Evolutionary conservation across 192 early-diverging fungal genomes (phyloP).

Genomic region (Entrophospora sp.): DNA sequence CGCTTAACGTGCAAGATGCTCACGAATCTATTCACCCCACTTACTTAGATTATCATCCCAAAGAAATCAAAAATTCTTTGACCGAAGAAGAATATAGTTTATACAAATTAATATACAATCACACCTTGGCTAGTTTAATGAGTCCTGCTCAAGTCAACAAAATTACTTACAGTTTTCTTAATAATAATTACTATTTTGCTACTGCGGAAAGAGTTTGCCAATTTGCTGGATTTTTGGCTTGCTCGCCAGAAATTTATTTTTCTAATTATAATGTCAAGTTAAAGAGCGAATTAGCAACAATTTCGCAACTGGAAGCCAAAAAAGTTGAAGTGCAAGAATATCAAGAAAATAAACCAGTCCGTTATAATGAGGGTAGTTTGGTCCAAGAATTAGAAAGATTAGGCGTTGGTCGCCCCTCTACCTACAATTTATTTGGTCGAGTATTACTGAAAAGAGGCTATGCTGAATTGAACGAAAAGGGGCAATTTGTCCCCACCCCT

Average conservation of each 20-base stretch:
- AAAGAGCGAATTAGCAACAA: not conserved
- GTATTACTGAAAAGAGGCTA: constrained; percentile 1
- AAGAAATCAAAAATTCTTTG: constrained; percentile 1
- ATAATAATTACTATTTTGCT: constrained; percentile 8
- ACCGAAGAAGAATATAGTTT: not conserved
- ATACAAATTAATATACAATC: not conserved
- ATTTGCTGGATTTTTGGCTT: not conserved
- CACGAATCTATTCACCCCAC: not conserved
- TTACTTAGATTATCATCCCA: not conserved
- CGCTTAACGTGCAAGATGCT: not conserved
- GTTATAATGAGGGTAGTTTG: constrained; percentile 4
- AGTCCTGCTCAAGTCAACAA: constrained; percentile 1
- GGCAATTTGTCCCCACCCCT: not conserved
- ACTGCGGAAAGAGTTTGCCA: not conserved
- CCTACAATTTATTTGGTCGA: not conserved
- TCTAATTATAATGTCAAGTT: constrained; percentile 8
- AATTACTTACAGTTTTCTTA: constrained; percentile 4
- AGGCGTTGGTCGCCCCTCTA: not conserved
- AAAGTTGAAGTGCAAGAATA: constrained; percentile 5
- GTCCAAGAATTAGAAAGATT: constrained; percentile 8
- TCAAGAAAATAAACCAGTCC: constrained; percentile 1
- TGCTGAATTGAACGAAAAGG: constrained; percentile 4
- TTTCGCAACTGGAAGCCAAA: constrained; percentile 10
- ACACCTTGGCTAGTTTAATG: constrained; percentile 8
- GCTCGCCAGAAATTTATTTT: constrained; percentile 4